phyloP scores from a whole-genome alignment of 306 rosid genomes.

The Pueraria montana region DNA sequence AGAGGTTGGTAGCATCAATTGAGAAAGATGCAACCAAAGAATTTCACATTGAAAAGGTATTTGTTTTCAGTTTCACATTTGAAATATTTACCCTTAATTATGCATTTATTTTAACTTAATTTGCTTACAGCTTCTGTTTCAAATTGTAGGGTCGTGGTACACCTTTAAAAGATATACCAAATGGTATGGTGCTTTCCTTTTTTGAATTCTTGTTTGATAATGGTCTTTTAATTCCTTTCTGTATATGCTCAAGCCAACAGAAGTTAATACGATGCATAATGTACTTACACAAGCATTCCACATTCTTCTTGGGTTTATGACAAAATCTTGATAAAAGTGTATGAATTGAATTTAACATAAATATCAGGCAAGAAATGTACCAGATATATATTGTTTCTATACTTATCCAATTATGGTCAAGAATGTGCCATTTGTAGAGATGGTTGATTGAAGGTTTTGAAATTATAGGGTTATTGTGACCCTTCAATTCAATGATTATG shows the following conservation, averaged over 20 bases:
- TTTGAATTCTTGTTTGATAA: constrained; percentile 29
- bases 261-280: constrained; percentile 4
- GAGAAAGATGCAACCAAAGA: constrained; percentile 81
- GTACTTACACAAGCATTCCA: constrained; percentile 25
- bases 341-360: neutral
- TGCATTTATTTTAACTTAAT: constrained; percentile 38
- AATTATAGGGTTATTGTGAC: neutral
- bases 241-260: neutral
- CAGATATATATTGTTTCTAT: neutral
- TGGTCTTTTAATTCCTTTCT: constrained; percentile 18
- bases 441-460: neutral
- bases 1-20: constrained; percentile 88
- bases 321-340: neutral
- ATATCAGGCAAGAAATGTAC: constrained; percentile 6
- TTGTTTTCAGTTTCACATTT: constrained; percentile 21
- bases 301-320: neutral
- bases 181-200: constrained; percentile 64
- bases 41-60: constrained; percentile 89
- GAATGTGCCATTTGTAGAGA: constrained; percentile 8
- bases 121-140: constrained; percentile 46
- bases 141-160: constrained; percentile 90
- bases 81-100: constrained; percentile 21
- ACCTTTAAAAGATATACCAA: constrained; percentile 93
- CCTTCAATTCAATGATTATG: constrained; percentile 11
- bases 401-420: neutral